Evolutionary conservation across 495 filamentous ascomycete genomes (phyloP).

Genomic region (Letharia lupina): DNA sequence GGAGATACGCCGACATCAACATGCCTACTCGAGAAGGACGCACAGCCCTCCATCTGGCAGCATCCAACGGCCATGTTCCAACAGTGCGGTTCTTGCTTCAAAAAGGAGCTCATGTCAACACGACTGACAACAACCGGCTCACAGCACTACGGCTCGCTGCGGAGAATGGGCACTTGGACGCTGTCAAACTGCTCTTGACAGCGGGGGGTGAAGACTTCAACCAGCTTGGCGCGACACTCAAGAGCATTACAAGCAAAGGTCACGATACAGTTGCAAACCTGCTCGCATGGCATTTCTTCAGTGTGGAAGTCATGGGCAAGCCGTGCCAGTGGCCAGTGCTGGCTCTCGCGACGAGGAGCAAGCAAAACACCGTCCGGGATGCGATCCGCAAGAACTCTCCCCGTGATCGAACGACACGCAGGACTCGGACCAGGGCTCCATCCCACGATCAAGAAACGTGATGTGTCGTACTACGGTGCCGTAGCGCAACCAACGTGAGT

Average conservation of each 20-base stretch:
- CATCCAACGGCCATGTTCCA: not conserved
- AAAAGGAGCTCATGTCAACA: not conserved
- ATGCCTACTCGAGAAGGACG: conserved; percentile 4
- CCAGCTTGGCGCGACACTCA: not conserved
- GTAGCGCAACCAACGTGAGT: not conserved
- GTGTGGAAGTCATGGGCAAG: not conserved
- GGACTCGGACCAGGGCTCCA: no score
- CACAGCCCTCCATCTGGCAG: not conserved
- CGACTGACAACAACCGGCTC: not conserved
- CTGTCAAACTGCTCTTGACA: not conserved
- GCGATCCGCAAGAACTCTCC: not conserved
- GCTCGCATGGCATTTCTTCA: conserved; percentile 1
- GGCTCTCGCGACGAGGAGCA: not conserved
- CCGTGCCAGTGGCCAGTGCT: conserved; percentile 5
- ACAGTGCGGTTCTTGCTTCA: not conserved
- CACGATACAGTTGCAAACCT: not conserved
- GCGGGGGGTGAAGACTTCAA: not conserved
- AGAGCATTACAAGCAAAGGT: not conserved
- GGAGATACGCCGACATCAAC: conserved; percentile 7
- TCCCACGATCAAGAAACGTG: not conserved
- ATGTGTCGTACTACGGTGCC: not conserved
- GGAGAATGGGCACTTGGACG: conserved; percentile 3
- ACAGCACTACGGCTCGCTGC: conserved; percentile 5
- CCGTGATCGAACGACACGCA: no score
- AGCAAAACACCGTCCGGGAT: not conserved